Evolutionary conservation across 1,284 basidiomycete genomes (phyloP), one percentile per base, ranked within the genome.

Genomic region (Fomitopsis schrenkii): DNA sequence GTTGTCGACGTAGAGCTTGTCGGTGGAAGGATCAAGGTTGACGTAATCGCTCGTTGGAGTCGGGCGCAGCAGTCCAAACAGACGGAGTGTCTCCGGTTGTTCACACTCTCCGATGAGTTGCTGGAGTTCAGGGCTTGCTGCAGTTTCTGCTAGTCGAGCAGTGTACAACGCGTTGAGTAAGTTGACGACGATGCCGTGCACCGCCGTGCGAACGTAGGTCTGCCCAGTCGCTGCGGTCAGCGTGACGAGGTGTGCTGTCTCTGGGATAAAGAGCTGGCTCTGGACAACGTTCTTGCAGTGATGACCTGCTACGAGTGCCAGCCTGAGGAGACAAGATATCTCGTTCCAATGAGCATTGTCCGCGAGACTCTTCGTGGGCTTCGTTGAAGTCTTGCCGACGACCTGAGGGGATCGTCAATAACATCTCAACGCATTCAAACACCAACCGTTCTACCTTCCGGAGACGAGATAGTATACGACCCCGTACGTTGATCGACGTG

Each of bases 331-430:
- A 1, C 89, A 88, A 3, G 90, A 88, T 12, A 96, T 91, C 71
- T 96, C 94, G 63, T 83, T 86, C 92, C 93, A 96, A 62, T 89
- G 86, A 1, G 83, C 75, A 72, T 92, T 92, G 52, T 93, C 87
- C 2, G 82, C 78, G 2, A 95, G 80, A 12, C 81, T 80, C 58
- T 75, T 77, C 3, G 86, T 84, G 1, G 85, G 79, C 67, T 85
- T 84, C 50, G 85, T 79, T 54, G 89, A 87, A 1, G 90, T 84
- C 78, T 83, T 92, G 50, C 86, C 87, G 61, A 94, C 80, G 30
- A 86, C 86, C 89, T 91, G 60, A 3, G 1, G 9, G 12, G 1
- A 33, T 17, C 48, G 41, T 59, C 48, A 44, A 41, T 36, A 36
- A 17, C 6, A 48, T 14, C 19, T 36, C 22, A 48, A 2, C 12